Evolutionary conservation across 1,284 basidiomycete species (phyloP).

Genomic region (Schizophyllum commune): DNA sequence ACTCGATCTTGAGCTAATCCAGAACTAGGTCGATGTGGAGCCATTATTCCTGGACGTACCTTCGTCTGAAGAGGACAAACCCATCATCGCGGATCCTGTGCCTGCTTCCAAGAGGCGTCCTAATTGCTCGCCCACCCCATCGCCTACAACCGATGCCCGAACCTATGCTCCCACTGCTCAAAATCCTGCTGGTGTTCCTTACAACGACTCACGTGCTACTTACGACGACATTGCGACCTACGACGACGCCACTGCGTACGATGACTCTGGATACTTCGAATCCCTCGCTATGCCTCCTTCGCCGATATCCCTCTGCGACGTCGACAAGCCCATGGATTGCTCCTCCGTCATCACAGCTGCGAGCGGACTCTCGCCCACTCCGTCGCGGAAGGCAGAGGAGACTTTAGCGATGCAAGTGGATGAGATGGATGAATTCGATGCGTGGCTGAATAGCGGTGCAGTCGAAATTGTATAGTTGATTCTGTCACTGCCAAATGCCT

Average conservation of each 20-base stretch:
- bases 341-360: neutral
- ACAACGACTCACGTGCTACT: neutral
- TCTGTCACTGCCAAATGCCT: neutral
- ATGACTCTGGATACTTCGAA: neutral
- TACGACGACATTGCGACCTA: neutral
- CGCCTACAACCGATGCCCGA: neutral
- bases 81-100: neutral
- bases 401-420: slow-evolving; percentile 13
- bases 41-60: neutral
- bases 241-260: neutral
- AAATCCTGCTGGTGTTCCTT: neutral
- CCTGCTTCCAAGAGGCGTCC: neutral
- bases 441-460: slow-evolving; percentile 37
- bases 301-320: neutral
- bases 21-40: neutral
- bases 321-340: neutral
- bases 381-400: neutral
- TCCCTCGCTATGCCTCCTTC: neutral
- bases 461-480: slow-evolving; percentile 26
- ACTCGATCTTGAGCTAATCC: neutral
- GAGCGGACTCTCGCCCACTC: neutral
- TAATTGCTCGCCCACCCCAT: neutral
- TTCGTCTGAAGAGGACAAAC: slow-evolving; percentile 7
- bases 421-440: slow-evolving; percentile 36
- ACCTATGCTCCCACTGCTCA: neutral